Evolutionary conservation across 2,329 filamentous ascomycete genomes (phyloP).

Genomic region (Penicillium sp.): DNA sequence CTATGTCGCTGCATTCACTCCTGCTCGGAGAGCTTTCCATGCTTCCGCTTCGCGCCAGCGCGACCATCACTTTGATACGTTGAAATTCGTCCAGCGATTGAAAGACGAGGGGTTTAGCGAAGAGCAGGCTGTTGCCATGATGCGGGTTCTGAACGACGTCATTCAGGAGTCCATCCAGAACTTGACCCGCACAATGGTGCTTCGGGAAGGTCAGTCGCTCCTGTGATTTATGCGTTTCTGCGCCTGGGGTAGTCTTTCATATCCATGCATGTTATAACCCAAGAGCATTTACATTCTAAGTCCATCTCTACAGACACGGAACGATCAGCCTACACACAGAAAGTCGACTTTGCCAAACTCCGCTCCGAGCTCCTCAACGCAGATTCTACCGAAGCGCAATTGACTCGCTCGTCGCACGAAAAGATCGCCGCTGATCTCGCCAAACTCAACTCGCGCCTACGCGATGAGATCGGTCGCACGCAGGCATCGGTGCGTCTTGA

Average conservation of each 20-base stretch:
- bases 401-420: constrained; percentile 84
- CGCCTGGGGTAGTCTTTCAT: too few relatives aligned
- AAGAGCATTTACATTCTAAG: too few relatives aligned
- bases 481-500: constrained; percentile 88
- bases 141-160: constrained; percentile 91
- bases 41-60: constrained; percentile 52
- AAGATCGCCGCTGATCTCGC: constrained; percentile 87
- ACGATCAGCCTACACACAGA: constrained; percentile 60
- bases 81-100: constrained; percentile 89
- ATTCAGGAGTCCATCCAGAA: constrained; percentile 98
- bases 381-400: constrained; percentile 80
- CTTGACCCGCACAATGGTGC: constrained; percentile 92
- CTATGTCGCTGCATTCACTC: constrained; percentile 39
- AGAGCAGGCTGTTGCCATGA: constrained; percentile 92
- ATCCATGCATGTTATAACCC: too few relatives aligned
- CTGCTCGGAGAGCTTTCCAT: constrained; percentile 50
- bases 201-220: constrained; percentile 69
- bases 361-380: constrained; percentile 86
- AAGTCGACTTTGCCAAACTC: constrained; percentile 96
- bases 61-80: constrained; percentile 95
- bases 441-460: constrained; percentile 77
- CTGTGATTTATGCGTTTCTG: too few relatives aligned
- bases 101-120: constrained; percentile 90
- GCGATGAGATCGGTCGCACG: constrained; percentile 88
- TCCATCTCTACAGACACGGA: too few relatives aligned